Evolutionary conservation across 331 rosid species (phyloP), one percentile per base, ranked within the genome.

Genomic region (Pyrus hybrid): DNA sequence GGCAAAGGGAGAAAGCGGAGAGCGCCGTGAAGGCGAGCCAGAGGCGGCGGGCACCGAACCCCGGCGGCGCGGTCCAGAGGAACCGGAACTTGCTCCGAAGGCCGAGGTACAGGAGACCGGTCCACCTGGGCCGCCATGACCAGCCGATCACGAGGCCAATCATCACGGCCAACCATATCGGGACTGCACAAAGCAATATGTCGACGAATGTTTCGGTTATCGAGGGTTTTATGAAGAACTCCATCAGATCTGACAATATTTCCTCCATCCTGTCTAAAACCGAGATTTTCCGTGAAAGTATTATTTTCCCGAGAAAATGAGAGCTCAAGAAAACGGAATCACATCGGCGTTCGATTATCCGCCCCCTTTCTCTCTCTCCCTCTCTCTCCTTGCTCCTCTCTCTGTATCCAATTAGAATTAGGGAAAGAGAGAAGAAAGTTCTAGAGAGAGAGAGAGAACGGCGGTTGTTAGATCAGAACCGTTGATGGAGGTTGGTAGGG

Each of bases 71-170:
- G 26, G 99, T 95, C 98, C 97, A 92, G 33, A 89, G 79, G 58
- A 83, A 87, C 3, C 98, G 91, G 74, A 91, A 77, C 86, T 92
- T 95, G 80, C 93, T 84, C 20, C 99, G 96, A 5, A 95, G 86
- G 22, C 98, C 99, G 14, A 95, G 93, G 73, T 90, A 95, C 71
- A 95, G 70, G 11, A 95, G 82, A 4, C 98, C 98, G 0, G 99
- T 92, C 99, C 99, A 95, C 62, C 97, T 86, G 3, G 99, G 99
- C 45, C 96, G 78, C 99, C 99, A 95, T 2, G 98, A 86, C 99
- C 99, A 95, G 0, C 99, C 98, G 86, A 95, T 91, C 4, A 83
- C 70, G 32, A 95, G 68, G 17, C 99, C 99, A 70, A 95, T 95
- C 99, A 89, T 95, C 16, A 95, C 98, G 13, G 99, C 93, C 3